Evolutionary conservation across 805 yeast genomes (phyloP).

Genomic region (Helenozyma baotianmanensis): DNA sequence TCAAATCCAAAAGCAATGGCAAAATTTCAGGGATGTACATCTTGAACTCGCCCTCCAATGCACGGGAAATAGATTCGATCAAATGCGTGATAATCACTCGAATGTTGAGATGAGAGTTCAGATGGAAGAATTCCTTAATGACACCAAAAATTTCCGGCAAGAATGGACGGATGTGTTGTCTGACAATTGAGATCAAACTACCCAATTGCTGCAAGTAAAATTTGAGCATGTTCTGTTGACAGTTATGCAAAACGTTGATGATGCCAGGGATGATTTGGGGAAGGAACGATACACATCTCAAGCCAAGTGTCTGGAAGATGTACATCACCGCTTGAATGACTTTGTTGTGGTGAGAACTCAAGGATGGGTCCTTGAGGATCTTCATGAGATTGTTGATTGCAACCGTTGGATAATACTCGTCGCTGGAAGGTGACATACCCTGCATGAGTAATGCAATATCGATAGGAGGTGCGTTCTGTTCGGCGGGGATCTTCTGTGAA

Average conservation of each 20-base stretch:
- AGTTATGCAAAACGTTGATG: conserved; percentile 74
- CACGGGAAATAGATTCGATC: conserved; percentile 77
- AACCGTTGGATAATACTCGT: conserved; percentile 93
- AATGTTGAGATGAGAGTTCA: conserved; percentile 44
- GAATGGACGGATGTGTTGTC: conserved; percentile 84
- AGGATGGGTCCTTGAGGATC: conserved; percentile 77
- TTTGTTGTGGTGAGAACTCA: conserved; percentile 81
- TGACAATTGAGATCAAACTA: conserved; percentile 72
- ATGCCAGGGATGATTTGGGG: conserved; percentile 87
- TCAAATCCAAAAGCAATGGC: conserved; percentile 67
- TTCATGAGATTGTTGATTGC: conserved; percentile 83
- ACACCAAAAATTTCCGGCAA: conserved; percentile 70
- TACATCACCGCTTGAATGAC: conserved; percentile 93
- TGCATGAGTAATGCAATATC: conserved; percentile 89
- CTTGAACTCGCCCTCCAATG: conserved; percentile 90
- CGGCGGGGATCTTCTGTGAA: conserved; percentile 51
- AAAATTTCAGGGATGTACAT: conserved; percentile 73
- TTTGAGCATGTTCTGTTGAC: conserved; percentile 75
- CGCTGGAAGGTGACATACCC: conserved; percentile 88
- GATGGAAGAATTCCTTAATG: conserved; percentile 65
- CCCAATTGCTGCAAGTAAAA: conserved; percentile 87
- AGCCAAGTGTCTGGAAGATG: conserved; percentile 83
- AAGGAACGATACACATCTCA: conserved; percentile 84
- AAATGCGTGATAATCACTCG: conserved; percentile 77
- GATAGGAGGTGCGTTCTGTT: conserved; percentile 83